These are phyloP conservation scores for Ustilago tritici DNA, from an alignment of 1,284 basidiomycete genomes.

Conservation along the genomic window DNA sequence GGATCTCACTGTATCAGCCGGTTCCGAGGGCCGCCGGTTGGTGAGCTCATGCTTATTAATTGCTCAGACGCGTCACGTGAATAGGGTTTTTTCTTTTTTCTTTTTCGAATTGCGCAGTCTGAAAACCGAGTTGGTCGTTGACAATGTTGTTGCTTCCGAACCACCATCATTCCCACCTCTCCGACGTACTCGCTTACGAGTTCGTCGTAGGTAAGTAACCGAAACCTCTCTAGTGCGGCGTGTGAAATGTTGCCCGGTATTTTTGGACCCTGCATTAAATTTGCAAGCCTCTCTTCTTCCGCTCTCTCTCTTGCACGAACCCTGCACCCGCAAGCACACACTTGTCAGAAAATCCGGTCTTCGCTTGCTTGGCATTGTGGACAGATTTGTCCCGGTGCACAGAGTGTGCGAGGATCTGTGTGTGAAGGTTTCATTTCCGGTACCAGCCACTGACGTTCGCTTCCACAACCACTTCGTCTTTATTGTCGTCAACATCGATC, in stretches of 20 bases:
- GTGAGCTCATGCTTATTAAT: too few relatives aligned
- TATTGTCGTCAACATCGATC: constrained; percentile 7
- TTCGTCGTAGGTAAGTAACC: too few relatives aligned
- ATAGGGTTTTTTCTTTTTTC: too few relatives aligned
- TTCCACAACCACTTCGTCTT: background rate
- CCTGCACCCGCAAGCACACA: background rate
- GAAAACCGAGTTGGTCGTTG: too few relatives aligned
- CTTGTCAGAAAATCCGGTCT: background rate
- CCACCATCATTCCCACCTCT: too few relatives aligned
- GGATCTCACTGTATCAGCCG: too few relatives aligned
- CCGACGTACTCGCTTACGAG: too few relatives aligned
- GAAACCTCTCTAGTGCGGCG: background rate
- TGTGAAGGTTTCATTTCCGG: constrained; percentile 2
- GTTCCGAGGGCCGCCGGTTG: too few relatives aligned
- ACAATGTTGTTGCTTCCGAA: too few relatives aligned
- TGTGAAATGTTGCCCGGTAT: background rate
- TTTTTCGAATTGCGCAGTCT: too few relatives aligned
- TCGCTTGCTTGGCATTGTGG: background rate
- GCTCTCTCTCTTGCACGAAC: background rate
- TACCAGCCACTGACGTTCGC: constrained; percentile 7
- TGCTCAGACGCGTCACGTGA: too few relatives aligned
- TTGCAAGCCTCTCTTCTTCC: constrained; percentile 18
- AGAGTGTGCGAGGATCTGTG: background rate
- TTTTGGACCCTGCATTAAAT: constrained; percentile 35
- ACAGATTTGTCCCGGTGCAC: constrained; percentile 2